Conservation (phyloP, 2,329 filamentous ascomycete genomes). For the Aureobasidium sp. region DNA sequence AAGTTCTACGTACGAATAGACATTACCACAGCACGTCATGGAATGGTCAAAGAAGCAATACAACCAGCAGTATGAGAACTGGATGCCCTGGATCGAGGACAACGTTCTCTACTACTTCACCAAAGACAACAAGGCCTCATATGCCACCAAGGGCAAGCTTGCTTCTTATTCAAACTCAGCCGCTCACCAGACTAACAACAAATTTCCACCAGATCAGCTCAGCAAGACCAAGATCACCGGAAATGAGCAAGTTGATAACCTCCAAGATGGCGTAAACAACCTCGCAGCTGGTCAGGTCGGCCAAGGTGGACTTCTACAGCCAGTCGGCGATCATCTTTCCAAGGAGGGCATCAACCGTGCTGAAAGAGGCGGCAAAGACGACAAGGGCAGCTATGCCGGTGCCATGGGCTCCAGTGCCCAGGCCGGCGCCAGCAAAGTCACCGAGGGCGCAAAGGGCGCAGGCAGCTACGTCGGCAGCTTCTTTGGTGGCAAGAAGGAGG, state of each 20-base stretch:
- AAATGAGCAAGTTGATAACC: constrained; percentile 57
- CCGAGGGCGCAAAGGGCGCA: constrained; percentile 28
- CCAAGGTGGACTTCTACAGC: constrained; percentile 59
- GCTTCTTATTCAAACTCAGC: too few relatives aligned
- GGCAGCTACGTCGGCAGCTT: constrained; percentile 29
- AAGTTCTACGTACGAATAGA: too few relatives aligned
- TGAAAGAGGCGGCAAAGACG: constrained; percentile 58
- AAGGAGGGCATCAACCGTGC: constrained; percentile 60
- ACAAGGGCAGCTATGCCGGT: constrained; percentile 47
- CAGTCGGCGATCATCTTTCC: constrained; percentile 54
- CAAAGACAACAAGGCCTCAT: constrained; percentile 69
- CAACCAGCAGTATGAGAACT: constrained; percentile 65
- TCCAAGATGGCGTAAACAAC: constrained; percentile 61
- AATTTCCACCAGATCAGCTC: constrained; percentile 33
- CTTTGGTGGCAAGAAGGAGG: constrained; percentile 28
- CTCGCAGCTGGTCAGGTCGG: constrained; percentile 59
- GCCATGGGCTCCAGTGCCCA: constrained; percentile 27
- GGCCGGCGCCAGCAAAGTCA: constrained; percentile 25
- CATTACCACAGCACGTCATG: constrained; percentile 28
- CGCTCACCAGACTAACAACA: not conserved
- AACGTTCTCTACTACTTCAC: constrained; percentile 65
- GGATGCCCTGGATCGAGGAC: constrained; percentile 73
- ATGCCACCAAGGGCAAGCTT: constrained; percentile 57
- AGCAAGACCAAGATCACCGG: constrained; percentile 64
- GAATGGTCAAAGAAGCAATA: constrained; percentile 59